Evolutionary conservation across 2,329 filamentous ascomycete species (phyloP).

Genomic region (Alternaria panax): DNA sequence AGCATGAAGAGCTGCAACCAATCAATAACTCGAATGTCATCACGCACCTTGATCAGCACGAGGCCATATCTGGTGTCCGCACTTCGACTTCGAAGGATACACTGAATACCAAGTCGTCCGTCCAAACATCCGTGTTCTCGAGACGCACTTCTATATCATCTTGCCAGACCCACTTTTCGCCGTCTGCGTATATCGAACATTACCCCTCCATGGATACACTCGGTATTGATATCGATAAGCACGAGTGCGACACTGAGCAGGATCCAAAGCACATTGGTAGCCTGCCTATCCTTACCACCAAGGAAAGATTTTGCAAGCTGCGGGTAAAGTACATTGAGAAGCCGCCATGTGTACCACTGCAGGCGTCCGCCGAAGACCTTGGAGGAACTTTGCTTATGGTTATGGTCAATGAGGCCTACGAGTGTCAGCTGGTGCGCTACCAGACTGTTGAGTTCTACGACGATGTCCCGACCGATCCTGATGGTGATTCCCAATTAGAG

Average conservation of each 20-base stretch:
- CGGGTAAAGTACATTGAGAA: neutral
- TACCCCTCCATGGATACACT: neutral
- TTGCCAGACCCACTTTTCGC: neutral
- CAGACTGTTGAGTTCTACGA: neutral
- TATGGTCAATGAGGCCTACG: neutral
- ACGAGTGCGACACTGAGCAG: no score
- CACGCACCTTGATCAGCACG: neutral
- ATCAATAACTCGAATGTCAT: neutral
- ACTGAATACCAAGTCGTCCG: neutral
- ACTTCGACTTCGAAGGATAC: neutral
- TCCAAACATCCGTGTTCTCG: constrained; percentile 3
- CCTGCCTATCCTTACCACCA: neutral
- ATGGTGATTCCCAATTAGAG: neutral
- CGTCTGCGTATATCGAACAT: neutral
- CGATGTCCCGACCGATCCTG: neutral
- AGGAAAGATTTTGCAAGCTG: neutral
- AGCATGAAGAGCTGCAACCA: neutral
- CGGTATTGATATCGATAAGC: neutral
- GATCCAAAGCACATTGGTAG: neutral
- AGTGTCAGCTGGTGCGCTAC: neutral
- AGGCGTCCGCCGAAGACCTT: neutral
- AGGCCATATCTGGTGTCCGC: neutral
- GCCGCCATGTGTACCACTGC: neutral
- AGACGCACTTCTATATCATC: constrained; percentile 7
- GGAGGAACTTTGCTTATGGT: neutral